phyloP scores from a whole-genome alignment of 352 stramenopile species.

The Aphanomyces astaci region DNA sequence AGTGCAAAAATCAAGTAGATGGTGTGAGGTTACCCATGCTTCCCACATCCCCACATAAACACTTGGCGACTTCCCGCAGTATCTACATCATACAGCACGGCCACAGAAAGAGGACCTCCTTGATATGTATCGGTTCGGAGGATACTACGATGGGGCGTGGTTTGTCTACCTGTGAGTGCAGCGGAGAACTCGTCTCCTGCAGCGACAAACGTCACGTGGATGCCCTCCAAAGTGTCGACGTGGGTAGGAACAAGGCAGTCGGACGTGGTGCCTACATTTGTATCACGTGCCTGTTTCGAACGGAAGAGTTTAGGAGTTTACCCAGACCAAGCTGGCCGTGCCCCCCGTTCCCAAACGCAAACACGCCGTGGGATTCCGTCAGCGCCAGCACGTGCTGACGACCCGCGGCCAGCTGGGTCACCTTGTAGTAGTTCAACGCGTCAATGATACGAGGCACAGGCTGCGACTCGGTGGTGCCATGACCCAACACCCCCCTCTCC shows the following conservation, averaged over 20 bases:
- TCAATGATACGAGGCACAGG: constrained; percentile 38
- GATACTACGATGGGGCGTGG: too few relatives aligned
- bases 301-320: constrained; percentile 22
- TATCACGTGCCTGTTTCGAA: neutral
- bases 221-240: constrained; percentile 39
- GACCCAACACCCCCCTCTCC: constrained; percentile 48
- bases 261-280: constrained; percentile 35
- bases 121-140: too few relatives aligned
- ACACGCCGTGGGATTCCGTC: constrained; percentile 60
- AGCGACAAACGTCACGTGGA: constrained; percentile 48
- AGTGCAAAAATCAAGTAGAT: neutral
- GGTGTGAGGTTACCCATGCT: constrained; percentile 39
- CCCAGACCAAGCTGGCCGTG: constrained; percentile 56
- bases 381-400: constrained; percentile 58
- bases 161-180: constrained; percentile 43
- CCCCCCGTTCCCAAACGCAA: constrained; percentile 53
- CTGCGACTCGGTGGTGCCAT: constrained; percentile 39
- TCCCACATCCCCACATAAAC: constrained; percentile 65
- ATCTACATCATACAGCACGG: constrained; percentile 25
- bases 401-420: constrained; percentile 46
- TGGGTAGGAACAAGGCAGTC: constrained; percentile 32
- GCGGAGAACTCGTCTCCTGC: constrained; percentile 66
- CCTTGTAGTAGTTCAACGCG: constrained; percentile 46
- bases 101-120: neutral
- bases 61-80: constrained; percentile 63